Evolutionary conservation across 257 asterid species (phyloP), one percentile per base, ranked within the genome.

Genomic region (Buddleja alternifolia): DNA sequence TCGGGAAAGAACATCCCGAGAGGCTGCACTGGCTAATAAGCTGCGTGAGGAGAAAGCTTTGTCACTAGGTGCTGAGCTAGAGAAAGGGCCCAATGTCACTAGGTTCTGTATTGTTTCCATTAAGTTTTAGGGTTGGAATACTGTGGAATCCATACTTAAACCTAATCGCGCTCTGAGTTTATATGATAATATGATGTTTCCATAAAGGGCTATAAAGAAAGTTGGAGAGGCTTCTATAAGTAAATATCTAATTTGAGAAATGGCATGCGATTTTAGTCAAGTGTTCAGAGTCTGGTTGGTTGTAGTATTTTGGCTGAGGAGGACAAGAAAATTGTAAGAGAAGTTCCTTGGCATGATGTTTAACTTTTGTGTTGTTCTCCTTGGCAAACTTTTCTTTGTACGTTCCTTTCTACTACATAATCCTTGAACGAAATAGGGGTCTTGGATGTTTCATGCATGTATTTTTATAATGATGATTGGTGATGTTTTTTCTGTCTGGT

Each of bases 11-110:
- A n/a, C n/a, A n/a, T n/a, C n/a, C n/a, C n/a, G 79, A 80, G 87
- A 87, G 84, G 95, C 86, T 60, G 92, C 92, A 50, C 71, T 91
- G 56, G 92, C 84, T n/a, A n/a, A n/a, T 56, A 91, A 87, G 79
- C 36, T 86, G 53, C 91, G 97, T 1, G 82, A 83, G 82, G 93
- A 89, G 77, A 94, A 94, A 82, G 94, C 91, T 72, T 66, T 81
- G 70, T 86, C 90, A 23, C 80, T 94, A 11, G 97, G 99, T 23
- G 74, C 91, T 54, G 99, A 94, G 83, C 99, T 97, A 19, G 97
- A 85, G 63, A 94, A 94, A 84, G 97, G 96, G 45, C 86, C 97
- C 32, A 92, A 86, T 78, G 95, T 89, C 60, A 91, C 99, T 73
- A 97, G 87, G 1, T 57, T 66, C 61, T 67, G 10, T 10, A 48